These are phyloP conservation scores for Hyphodiscus hymeniophilus DNA, from an alignment of 495 filamentous ascomycete genomes.

Conservation along the genomic window DNA sequence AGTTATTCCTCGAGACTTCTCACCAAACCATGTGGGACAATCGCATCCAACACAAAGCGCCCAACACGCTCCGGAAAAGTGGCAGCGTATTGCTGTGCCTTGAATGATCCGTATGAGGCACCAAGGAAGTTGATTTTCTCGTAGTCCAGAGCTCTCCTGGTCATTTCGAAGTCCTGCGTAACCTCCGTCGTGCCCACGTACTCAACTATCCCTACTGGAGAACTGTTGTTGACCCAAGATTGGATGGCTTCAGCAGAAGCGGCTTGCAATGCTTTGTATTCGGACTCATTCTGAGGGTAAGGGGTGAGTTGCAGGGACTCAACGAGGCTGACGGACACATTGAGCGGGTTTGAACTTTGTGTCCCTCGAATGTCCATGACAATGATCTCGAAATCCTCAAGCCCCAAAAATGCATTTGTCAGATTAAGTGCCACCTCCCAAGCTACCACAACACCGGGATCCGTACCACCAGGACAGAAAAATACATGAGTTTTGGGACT, in stretches of 20 bases:
- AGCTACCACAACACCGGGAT: constrained; percentile 1
- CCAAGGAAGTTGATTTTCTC: constrained; percentile 1
- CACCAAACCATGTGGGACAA: neutral
- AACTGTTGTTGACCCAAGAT: constrained; percentile 1
- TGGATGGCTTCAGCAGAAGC: neutral
- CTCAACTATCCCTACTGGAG: neutral
- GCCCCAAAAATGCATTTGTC: neutral
- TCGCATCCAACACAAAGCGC: neutral
- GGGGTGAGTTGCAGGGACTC: too few species aligned
- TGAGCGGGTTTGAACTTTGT: neutral
- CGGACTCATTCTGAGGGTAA: neutral
- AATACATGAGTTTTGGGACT: too few species aligned
- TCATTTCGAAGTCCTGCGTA: neutral
- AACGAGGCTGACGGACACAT: neutral
- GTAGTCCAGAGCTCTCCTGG: neutral
- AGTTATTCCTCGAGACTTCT: too few species aligned
- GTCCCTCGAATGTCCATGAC: constrained; percentile 1
- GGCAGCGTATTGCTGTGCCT: neutral
- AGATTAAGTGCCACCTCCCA: neutral
- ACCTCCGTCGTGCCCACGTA: constrained; percentile 2
- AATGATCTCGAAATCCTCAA: neutral
- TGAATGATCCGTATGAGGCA: constrained; percentile 1
- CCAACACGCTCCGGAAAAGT: neutral
- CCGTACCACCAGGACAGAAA: neutral
- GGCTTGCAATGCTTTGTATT: neutral